Conservation (phyloP, 805 yeast genomes). For the Zygosaccharomyces lentus region DNA sequence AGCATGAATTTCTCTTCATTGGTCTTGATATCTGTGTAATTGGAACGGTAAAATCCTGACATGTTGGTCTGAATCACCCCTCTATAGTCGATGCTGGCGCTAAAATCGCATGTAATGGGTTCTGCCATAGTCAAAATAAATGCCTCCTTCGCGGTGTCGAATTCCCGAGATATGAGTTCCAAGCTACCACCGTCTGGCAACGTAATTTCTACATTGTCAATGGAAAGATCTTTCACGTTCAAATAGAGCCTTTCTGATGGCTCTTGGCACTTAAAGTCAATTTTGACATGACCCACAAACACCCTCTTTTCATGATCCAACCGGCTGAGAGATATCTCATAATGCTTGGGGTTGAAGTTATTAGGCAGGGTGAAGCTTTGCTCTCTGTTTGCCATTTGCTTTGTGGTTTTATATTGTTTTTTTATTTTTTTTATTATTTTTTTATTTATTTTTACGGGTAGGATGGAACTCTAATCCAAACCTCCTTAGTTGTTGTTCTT, state of each 20-base stretch:
- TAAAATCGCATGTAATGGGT: constrained; percentile 37
- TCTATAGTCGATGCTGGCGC: constrained; percentile 49
- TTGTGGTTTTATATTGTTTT: background rate
- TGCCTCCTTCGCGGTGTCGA: constrained; percentile 47
- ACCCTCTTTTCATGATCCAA: constrained; percentile 27
- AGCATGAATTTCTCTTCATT: constrained; percentile 28
- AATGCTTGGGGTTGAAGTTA: constrained; percentile 8
- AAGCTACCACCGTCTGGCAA: constrained; percentile 21
- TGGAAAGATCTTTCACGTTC: constrained; percentile 44
- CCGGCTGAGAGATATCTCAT: constrained; percentile 3
- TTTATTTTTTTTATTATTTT: background rate
- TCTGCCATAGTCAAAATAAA: constrained; percentile 46
- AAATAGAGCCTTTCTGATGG: constrained; percentile 44
- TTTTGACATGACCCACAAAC: constrained; percentile 45
- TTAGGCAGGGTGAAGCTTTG: constrained; percentile 7
- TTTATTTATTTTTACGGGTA: background rate
- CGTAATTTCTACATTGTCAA: constrained; percentile 29
- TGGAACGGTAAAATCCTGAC: constrained; percentile 71
- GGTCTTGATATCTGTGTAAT: constrained; percentile 46
- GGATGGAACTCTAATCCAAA: too few relatives aligned
- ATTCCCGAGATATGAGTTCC: background rate
- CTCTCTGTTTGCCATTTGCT: background rate
- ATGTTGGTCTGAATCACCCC: constrained; percentile 62
- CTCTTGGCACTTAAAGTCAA: constrained; percentile 44
- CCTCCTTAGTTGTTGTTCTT: background rate